These are phyloP conservation scores for Aurinia saxatilis DNA, from an alignment of 345 rosid genomes.

Conservation along the genomic window DNA sequence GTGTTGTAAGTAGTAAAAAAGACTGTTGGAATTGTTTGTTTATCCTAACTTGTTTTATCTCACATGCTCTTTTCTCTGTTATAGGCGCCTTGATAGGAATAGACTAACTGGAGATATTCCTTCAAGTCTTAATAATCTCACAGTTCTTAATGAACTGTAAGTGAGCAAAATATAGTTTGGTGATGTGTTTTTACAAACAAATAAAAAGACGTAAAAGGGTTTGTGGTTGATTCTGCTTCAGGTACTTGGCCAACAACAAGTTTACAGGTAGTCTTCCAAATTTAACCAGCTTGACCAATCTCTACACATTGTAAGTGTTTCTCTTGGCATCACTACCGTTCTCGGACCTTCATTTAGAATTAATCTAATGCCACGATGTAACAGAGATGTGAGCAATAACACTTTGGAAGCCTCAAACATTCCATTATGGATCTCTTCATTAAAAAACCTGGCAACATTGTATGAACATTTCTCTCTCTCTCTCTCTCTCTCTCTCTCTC, in stretches of 20 bases:
- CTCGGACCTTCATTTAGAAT: not conserved
- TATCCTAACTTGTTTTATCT: not conserved
- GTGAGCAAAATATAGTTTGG: constrained; percentile 15
- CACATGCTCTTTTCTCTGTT: constrained; percentile 11
- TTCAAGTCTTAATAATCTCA: constrained; percentile 47
- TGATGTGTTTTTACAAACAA: not conserved
- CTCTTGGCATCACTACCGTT: not conserved
- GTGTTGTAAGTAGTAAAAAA: constrained; percentile 60
- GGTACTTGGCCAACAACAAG: constrained; percentile 66
- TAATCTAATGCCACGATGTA: not conserved
- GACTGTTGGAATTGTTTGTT: not conserved
- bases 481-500: constrained; percentile 1
- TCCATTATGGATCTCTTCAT: constrained; percentile 54
- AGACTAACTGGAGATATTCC: constrained; percentile 47
- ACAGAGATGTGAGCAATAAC: constrained; percentile 85
- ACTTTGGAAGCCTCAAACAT: constrained; percentile 39
- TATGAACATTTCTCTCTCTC: constrained; percentile 32
- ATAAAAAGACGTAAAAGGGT: not conserved
- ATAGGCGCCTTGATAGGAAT: constrained; percentile 78
- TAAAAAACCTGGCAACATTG: constrained; percentile 56
- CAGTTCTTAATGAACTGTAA: constrained; percentile 55
- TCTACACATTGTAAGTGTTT: constrained; percentile 62
- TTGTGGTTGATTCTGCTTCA: constrained; percentile 24
- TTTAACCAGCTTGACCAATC: constrained; percentile 45
- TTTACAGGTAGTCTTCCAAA: constrained; percentile 55